A percentile compares a stretch with the other conserved stretches of the same genome.
Evolutionary conservation across 768 basidiomycete species (phyloP).

Genomic region (Harrya chromipes): DNA sequence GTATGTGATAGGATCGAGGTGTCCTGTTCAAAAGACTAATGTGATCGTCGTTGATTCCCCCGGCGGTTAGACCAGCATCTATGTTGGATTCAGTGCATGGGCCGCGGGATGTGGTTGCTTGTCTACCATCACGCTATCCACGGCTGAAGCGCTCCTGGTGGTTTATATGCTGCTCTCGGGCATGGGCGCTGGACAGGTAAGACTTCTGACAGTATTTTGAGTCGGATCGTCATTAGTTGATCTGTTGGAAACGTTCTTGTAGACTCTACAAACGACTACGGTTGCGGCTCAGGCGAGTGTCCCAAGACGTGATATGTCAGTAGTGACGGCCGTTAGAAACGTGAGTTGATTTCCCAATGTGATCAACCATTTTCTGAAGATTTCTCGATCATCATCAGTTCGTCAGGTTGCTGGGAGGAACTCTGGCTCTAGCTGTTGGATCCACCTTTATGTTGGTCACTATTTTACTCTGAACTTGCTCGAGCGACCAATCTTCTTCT

Average conservation of each 20-base stretch:
- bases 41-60: background rate
- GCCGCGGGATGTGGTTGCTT: constrained; percentile 66
- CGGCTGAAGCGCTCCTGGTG: constrained; percentile 49
- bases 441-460: constrained; percentile 50
- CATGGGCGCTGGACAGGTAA: constrained; percentile 56
- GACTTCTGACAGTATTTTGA: constrained; percentile 15
- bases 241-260: background rate
- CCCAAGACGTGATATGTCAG: constrained; percentile 67
- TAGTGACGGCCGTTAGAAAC: constrained; percentile 67
- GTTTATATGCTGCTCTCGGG: constrained; percentile 61
- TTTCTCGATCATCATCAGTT: constrained; percentile 40
- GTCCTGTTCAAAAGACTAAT: background rate
- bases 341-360: constrained; percentile 30
- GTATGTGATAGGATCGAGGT: constrained; percentile 27
- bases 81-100: constrained; percentile 65
- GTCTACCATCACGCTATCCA: constrained; percentile 54
- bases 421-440: constrained; percentile 60
- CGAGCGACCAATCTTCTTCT: background rate
- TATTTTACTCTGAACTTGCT: constrained; percentile 4
- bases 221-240: background rate
- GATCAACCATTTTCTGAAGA: background rate
- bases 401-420: constrained; percentile 66
- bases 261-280: constrained; percentile 63
- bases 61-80: constrained; percentile 30
- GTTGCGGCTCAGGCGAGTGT: constrained; percentile 75